These are phyloP conservation scores for Paramecium bursaria DNA, from an alignment of 73 alveolate genomes.

Conservation along the genomic window DNA sequence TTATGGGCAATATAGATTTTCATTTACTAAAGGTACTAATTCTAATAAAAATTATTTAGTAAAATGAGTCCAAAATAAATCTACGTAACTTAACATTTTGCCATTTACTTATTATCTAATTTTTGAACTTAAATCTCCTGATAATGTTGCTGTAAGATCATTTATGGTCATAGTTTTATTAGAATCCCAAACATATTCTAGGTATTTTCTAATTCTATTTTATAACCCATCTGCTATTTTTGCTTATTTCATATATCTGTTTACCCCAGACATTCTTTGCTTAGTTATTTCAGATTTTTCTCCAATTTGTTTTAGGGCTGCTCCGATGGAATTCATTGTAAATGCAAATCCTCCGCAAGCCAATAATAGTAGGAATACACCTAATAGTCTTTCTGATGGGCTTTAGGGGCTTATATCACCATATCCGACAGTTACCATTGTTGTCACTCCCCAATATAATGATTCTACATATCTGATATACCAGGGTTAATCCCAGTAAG, in stretches of 20 bases:
- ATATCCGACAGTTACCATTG: constrained; percentile 81
- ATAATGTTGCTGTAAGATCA: not conserved
- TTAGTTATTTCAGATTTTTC: constrained; percentile 11
- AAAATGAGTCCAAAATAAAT: constrained; percentile 38
- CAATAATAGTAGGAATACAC: constrained; percentile 61
- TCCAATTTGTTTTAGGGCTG: constrained; percentile 42
- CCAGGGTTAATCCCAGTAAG: constrained; percentile 52
- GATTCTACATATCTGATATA: constrained; percentile 72
- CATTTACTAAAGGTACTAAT: constrained; percentile 15
- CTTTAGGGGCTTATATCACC: constrained; percentile 77
- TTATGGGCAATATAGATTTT: constrained; percentile 59
- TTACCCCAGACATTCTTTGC: constrained; percentile 54
- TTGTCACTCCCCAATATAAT: constrained; percentile 75
- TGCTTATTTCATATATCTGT: constrained; percentile 64
- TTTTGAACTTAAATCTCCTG: constrained; percentile 9
- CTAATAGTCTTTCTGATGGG: constrained; percentile 68
- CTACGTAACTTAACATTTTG: constrained; percentile 31
- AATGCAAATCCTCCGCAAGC: constrained; percentile 77
- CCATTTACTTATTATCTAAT: constrained; percentile 37
- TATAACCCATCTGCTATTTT: constrained; percentile 69
- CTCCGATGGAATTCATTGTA: constrained; percentile 69
- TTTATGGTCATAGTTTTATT: constrained; percentile 28
- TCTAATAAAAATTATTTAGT: not conserved
- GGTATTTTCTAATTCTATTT: constrained; percentile 72
- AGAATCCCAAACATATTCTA: constrained; percentile 71